Evolutionary conservation across 192 early-diverging fungal species (phyloP).

Genomic region (Borealophlyctis nickersoniae): DNA sequence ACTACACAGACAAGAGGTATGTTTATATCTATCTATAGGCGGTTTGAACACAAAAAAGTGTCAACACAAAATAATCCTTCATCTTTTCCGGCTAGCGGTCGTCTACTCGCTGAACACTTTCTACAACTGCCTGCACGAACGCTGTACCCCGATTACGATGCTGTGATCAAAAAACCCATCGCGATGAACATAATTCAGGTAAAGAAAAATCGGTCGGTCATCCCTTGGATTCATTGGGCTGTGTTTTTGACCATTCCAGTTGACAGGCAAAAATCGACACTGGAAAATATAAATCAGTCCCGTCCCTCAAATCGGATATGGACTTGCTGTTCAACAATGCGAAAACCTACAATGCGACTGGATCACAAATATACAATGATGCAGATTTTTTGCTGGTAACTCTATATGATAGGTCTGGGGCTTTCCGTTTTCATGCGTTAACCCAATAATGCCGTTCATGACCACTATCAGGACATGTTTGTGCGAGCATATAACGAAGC

Average conservation of each 20-base stretch:
- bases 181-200: constrained; percentile 65
- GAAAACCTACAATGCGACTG: constrained; percentile 82
- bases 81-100: constrained; percentile 34
- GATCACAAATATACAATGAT: constrained; percentile 61
- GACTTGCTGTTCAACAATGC: constrained; percentile 86
- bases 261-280: constrained; percentile 59
- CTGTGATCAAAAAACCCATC: constrained; percentile 77
- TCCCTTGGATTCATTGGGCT: background rate
- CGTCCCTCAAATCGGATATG: constrained; percentile 78
- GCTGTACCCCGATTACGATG: constrained; percentile 91
- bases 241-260: background rate
- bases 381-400: constrained; percentile 26
- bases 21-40: background rate
- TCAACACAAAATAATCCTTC: background rate
- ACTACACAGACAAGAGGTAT: constrained; percentile 23
- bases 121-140: constrained; percentile 68
- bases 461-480: too few relatives aligned
- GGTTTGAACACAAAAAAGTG: background rate
- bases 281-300: constrained; percentile 62
- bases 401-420: background rate
- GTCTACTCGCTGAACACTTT: constrained; percentile 74
- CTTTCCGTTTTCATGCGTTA: too few relatives aligned
- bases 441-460: too few relatives aligned
- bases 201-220: background rate
- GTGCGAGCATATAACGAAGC: too few relatives aligned